Evolutionary conservation across 352 stramenopile genomes (phyloP), one percentile per base, ranked within the genome.

Genomic region (Aphanomyces euteiches): DNA sequence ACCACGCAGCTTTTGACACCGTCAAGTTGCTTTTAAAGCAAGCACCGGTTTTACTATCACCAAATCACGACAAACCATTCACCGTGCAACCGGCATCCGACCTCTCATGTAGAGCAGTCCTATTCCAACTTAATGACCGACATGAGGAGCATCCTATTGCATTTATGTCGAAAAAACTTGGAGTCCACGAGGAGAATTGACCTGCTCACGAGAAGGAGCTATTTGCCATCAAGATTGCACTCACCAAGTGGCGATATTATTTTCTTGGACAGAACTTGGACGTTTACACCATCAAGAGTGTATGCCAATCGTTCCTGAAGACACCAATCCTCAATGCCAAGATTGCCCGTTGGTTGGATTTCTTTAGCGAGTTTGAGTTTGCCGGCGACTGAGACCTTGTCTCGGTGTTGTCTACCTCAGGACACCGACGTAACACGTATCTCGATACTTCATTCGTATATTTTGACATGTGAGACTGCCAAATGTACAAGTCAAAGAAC

Each of bases 81-180:
- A 72, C 67, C 4, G 47, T 21, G 5, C 56, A 67, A 80, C 72
- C 0, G 78, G 72, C 74, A 1, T 78, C 66, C 15, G 10, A 13
- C 13, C 43, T 72, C 13, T 73, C 58, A 37, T 36, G 71, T 19
- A 5, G 58, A 53, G 68, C 5, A 8, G 19, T 61, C 7, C 50
- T 67, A 54, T 66, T 48, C 54, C 57, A 69, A 37, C 3, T 69
- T n/a, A 43, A 63, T 17, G 4, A 56, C 47, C 47, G 3, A 36
- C 56, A 47, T 21, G 12, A 50, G 10, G 68, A 68, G 67, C 73
- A 74, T 50, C 68, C 74, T 0, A 67, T 81, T 7, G 73, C 73
- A 0, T 82, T 77, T 43, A 68, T 61, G 36, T 72, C 47, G 57
- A 66, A 77, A 66, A 74, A 72, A 28, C 57, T 77, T 10, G 63